Evolutionary conservation across 768 basidiomycete species (phyloP), one percentile per base, ranked within the genome.

Genomic region (Hygrocybe punicea): DNA sequence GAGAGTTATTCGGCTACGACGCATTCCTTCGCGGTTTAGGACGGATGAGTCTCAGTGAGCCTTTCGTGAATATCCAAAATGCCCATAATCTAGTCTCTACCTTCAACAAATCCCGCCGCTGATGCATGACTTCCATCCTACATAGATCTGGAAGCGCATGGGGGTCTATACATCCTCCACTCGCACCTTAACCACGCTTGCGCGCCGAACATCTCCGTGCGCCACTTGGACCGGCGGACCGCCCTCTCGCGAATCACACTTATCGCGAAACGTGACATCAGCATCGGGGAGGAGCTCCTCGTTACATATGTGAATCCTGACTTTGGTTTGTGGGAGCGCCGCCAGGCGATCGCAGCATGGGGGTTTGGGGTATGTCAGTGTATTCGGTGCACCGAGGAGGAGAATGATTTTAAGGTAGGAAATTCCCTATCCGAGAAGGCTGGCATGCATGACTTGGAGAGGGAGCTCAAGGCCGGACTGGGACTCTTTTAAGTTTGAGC

Each of bases 151-250:
- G 93, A 94, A 72, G 83, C 87, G 2, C 90, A 93, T 54, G 92
- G 91, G 2, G 93, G 92, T 2, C 75, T 96, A 9, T 96, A 94
- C 71, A 81, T 80, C 19, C 79, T 94, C 4, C 92, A 95, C 67
- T 87, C 92, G 2, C 90, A 94, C 62, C 69, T 95, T 29, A 97
- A 96, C 70, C 93, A 97, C 69, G 81, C 81, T 6, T 97, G 93
- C 70, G 69, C 74, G 16, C 91, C 93, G 0, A 95, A 92, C 69
- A 63, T 86, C 48, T 88, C 90, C 16, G 84, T 89, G 14, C 84
- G 87, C 2, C 92, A 92, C 66, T 71, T 91, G 56, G 86, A 90
- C 68, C 80, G 78, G 60, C 83, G 82, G 50, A 83, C 76, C 2
- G 80, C 86, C 1, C 84, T 91, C 53, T 78, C 86, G 6, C 83